Evolutionary conservation across 2,329 filamentous ascomycete genomes (phyloP).

Genomic region (Stachybotrys echinatus): DNA sequence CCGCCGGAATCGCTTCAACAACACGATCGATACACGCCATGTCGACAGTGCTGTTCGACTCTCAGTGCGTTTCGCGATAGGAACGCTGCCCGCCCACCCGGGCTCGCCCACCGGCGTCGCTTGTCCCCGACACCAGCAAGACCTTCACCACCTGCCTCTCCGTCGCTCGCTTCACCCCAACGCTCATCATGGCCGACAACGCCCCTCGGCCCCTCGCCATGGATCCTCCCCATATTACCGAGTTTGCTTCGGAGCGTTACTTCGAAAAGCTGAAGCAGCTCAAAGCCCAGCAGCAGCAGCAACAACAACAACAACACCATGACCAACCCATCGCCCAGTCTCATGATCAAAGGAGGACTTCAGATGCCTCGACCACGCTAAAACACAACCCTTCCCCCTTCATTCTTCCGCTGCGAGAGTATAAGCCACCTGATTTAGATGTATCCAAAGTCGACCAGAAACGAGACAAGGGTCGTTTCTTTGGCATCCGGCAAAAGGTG

Average conservation of each 20-base stretch:
- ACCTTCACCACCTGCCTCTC: slow-evolving; percentile 5
- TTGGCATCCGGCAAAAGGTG: slow-evolving; percentile 33
- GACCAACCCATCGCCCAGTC: slow-evolving; percentile 15
- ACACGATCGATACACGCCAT: slow-evolving; percentile 16
- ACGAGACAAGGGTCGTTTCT: slow-evolving; percentile 37
- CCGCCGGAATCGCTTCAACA: not conserved
- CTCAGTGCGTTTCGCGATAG: slow-evolving; percentile 21
- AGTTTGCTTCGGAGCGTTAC: slow-evolving; percentile 62
- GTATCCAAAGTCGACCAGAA: slow-evolving; percentile 25
- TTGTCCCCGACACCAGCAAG: slow-evolving; percentile 3
- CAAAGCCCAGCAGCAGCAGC: slow-evolving; percentile 40
- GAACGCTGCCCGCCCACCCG: slow-evolving; percentile 20
- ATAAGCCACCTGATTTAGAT: slow-evolving; percentile 25
- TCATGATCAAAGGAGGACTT: slow-evolving; percentile 8
- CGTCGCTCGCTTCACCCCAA: slow-evolving; percentile 13
- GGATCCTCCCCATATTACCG: slow-evolving; percentile 59
- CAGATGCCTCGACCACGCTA: slow-evolving; percentile 14
- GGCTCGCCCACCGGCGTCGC: slow-evolving; percentile 20
- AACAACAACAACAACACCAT: slow-evolving; percentile 29
- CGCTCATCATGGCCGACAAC: slow-evolving; percentile 25
- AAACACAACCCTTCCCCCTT: slow-evolving; percentile 33
- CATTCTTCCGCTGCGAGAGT: slow-evolving; percentile 43
- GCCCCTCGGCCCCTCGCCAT: slow-evolving; percentile 34
- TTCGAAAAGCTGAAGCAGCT: slow-evolving; percentile 56
- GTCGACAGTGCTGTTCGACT: slow-evolving; percentile 16